Evolutionary conservation across 306 rosid species (phyloP).

Genomic region (Vigna nakashimae): DNA sequence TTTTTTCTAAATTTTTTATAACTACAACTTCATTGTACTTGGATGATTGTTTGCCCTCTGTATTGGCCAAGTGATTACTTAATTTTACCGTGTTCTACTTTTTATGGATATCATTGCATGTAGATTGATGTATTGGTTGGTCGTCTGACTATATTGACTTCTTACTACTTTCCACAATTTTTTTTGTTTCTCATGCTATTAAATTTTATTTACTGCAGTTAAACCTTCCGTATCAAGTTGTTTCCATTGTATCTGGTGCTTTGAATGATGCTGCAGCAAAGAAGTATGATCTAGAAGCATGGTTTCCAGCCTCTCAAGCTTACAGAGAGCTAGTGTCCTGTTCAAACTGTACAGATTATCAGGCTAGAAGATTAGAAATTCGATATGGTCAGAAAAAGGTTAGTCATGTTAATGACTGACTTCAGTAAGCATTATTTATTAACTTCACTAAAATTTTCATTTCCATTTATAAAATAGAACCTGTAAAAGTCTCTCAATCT

Average conservation of each 20-base stretch:
- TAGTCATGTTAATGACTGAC: conserved; percentile 4
- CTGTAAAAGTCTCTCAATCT: neutral
- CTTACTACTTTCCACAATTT: conserved; percentile 11
- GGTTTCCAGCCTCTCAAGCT: conserved; percentile 94
- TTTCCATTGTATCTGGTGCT: conserved; percentile 93
- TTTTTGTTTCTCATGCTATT: conserved; percentile 7
- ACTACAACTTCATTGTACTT: conserved; percentile 20
- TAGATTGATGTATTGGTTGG: conserved; percentile 18
- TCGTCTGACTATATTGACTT: conserved; percentile 31
- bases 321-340: conserved; percentile 94
- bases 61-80: conserved; percentile 8
- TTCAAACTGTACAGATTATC: conserved; percentile 97
- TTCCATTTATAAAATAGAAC: neutral
- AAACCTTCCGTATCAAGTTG: conserved; percentile 86
- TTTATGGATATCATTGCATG: neutral
- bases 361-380: conserved; percentile 83
- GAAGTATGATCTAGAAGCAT: conserved; percentile 93
- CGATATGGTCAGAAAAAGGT: conserved; percentile 98
- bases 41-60: conserved; percentile 12
- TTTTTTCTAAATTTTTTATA: conserved; percentile 24
- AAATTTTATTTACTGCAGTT: conserved; percentile 56
- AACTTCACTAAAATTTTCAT: conserved; percentile 4
- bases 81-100: neutral
- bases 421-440: neutral
- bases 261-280: conserved; percentile 98